These are phyloP conservation scores for Pichia terricola DNA, from an alignment of 1,139 yeast species.

Conservation along the genomic window DNA sequence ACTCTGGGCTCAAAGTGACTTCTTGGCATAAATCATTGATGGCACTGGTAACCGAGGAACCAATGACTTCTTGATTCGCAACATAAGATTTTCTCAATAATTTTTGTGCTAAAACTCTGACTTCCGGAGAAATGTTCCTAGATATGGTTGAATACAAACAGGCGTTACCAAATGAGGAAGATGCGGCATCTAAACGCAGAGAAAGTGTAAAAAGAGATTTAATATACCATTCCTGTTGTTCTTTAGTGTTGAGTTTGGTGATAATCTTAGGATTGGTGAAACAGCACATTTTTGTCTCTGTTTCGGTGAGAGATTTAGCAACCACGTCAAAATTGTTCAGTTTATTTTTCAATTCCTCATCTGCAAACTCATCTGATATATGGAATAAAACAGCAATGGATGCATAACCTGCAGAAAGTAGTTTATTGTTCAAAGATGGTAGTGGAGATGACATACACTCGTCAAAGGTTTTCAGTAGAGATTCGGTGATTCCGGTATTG, in stretches of 20 bases:
- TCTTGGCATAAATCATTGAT: conserved; percentile 20
- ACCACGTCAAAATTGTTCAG: conserved; percentile 19
- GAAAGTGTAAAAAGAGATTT: conserved; percentile 29
- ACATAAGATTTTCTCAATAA: conserved; percentile 24
- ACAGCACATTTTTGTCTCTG: conserved; percentile 32
- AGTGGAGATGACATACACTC: conserved; percentile 41
- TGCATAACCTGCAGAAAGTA: conserved; percentile 42
- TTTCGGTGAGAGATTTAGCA: conserved; percentile 25
- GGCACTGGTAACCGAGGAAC: conserved; percentile 22
- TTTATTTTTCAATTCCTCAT: conserved; percentile 6
- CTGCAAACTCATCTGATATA: conserved; percentile 3
- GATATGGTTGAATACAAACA: conserved; percentile 39
- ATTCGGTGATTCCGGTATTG: conserved; percentile 20
- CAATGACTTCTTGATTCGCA: conserved; percentile 22
- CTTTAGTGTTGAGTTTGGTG: conserved; percentile 34
- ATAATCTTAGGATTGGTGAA: conserved; percentile 38
- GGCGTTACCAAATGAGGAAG: conserved; percentile 26
- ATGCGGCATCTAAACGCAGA: conserved; percentile 11
- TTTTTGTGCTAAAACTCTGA: conserved; percentile 28
- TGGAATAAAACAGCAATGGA: conserved; percentile 15
- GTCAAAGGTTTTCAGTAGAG: conserved; percentile 30
- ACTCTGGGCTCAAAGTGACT: conserved; percentile 4
- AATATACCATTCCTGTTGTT: conserved; percentile 40
- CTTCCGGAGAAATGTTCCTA: conserved; percentile 27
- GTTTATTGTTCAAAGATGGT: conserved; percentile 39